Conservation (phyloP, 176 grass and related monocot species). For the Metroxylon sagu region DNA sequence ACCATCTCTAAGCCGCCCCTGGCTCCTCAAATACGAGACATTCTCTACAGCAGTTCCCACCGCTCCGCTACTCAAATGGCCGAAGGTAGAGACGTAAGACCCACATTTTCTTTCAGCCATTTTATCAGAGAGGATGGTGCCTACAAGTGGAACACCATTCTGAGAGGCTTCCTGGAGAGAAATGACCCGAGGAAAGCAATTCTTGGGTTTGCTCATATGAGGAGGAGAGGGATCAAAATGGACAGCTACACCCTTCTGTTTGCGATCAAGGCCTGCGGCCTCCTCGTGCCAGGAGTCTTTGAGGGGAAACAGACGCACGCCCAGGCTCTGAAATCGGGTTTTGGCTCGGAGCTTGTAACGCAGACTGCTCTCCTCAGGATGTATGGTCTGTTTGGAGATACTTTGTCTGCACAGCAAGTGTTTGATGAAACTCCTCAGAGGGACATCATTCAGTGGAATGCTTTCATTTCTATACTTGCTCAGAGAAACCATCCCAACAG, state of each 20-base stretch:
- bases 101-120: too few relatives aligned
- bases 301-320: conserved; percentile 7
- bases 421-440: conserved; percentile 38
- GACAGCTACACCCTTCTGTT: conserved; percentile 15
- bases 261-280: conserved; percentile 13
- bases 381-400: conserved; percentile 12
- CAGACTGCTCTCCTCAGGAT: conserved; percentile 23
- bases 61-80: too few relatives aligned
- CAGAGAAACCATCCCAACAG: conserved; percentile 3
- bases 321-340: neutral
- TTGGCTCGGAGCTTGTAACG: neutral
- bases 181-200: conserved; percentile 14
- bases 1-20: too few relatives aligned
- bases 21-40: too few relatives aligned
- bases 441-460: conserved; percentile 49
- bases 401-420: conserved; percentile 20
- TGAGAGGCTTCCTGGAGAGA: conserved; percentile 15
- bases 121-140: neutral
- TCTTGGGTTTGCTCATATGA: conserved; percentile 1
- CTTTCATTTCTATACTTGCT: conserved; percentile 25
- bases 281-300: neutral
- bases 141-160: conserved; percentile 1
- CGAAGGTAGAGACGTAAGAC: too few relatives aligned
- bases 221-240: conserved; percentile 5
- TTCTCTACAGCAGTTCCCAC: too few relatives aligned